Percentiles rank a stretch among this genome's conserved stretches.
Conservation (phyloP, 495 filamentous ascomycete genomes). For the Opeltia flavorubescens region DNA sequence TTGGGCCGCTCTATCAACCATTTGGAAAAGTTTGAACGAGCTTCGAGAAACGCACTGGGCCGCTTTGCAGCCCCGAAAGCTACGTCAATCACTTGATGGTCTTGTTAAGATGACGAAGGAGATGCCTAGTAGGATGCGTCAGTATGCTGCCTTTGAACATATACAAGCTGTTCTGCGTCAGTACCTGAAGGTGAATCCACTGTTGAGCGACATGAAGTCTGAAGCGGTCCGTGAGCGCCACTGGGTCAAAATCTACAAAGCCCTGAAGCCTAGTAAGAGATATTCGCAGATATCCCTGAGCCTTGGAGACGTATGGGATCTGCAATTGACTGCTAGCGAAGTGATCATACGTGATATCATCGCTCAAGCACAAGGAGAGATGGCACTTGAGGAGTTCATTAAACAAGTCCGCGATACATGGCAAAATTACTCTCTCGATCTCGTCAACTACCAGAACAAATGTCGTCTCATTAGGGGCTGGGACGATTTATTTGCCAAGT, state of each 20-base stretch:
- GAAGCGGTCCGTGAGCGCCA: constrained; percentile 92
- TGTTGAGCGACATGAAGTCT: constrained; percentile 85
- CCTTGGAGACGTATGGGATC: constrained; percentile 94
- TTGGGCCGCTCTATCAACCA: constrained; percentile 84
- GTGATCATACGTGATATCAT: constrained; percentile 80
- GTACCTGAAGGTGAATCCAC: constrained; percentile 73
- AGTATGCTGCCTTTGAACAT: constrained; percentile 98
- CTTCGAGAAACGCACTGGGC: constrained; percentile 84
- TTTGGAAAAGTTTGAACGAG: constrained; percentile 94
- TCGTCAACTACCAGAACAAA: constrained; percentile 95
- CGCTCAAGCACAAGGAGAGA: constrained; percentile 89
- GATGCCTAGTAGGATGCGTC: constrained; percentile 97
- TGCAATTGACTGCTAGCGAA: constrained; percentile 78
- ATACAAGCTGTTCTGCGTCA: constrained; percentile 83
- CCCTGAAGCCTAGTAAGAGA: constrained; percentile 74
- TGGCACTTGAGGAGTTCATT: constrained; percentile 96
- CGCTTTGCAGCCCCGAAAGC: constrained; percentile 81
- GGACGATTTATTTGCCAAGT: constrained; percentile 97
- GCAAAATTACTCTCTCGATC: constrained; percentile 84
- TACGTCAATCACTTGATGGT: constrained; percentile 73
- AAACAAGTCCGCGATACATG: constrained; percentile 94
- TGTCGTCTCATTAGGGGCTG: constrained; percentile 94
- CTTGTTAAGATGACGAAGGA: constrained; percentile 97
- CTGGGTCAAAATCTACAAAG: constrained; percentile 95
- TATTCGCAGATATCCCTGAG: constrained; percentile 89